Evolutionary conservation across 257 asterid species (phyloP), one percentile per base, ranked within the genome.

Genomic region (Fraxinus anomala): DNA sequence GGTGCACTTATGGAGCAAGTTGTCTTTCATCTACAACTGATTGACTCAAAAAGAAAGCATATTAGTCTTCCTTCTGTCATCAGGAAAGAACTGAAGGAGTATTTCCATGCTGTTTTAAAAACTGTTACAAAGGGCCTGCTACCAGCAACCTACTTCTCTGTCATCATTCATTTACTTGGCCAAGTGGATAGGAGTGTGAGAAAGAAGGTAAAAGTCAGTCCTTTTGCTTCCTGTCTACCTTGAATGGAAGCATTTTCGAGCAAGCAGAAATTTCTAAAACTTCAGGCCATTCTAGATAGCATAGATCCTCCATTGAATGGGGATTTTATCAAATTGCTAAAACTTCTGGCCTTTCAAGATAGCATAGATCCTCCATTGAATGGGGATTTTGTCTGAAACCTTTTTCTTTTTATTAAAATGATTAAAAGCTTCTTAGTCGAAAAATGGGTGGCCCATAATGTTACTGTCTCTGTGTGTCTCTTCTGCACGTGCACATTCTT

Each of bases 1-100:
- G 97, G 98, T 42, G 89, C 83, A 33, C 90, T 96, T 19, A 82
- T 91, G 96, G 97, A 92, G 88, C 92, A 87, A 84, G 87, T 85
- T 76, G 91, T 96, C 54, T 85, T 68, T 82, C 90, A 87, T 82
- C 85, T 87, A 70, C 94, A 85, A 80, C 75, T 85, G 70, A 82
- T 88, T 28, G 96, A 92, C 82, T 81, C 68, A 2, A 89, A 77
- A 72, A 86, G 87, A 85, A 87, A 87, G 81, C 82, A 85, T 72
- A 74, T 42, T 70, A 85, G 73, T 80, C 87, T 88, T 76, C 90
- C 96, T 23, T 84, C 87, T 70, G 70, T 68, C 76, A 59, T 89
- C 89, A 89, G 84, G 86, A 93, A 81, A 81, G 93, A 91, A 81
- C 88, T 90, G 80, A 93, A 90, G 86, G 92, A 88, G 82, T 75